Evolutionary conservation across 2,329 filamentous ascomycete genomes (phyloP).

Genomic region (Sodiomyces alkalinus): DNA sequence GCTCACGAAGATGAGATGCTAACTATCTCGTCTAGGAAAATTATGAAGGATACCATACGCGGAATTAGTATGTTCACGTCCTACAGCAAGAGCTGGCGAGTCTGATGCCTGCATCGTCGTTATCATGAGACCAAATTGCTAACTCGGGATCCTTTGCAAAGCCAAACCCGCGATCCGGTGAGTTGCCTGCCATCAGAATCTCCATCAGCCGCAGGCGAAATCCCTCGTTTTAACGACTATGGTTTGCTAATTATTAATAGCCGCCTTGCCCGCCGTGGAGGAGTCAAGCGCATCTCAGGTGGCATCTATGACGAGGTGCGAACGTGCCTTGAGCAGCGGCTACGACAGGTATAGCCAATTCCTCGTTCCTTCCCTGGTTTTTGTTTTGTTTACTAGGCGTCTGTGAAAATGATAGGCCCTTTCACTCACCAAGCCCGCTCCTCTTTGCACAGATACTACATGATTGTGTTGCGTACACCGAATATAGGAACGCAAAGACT

Average conservation of each 20-base stretch:
- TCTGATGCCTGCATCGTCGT: no score
- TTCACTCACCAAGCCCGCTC: no score
- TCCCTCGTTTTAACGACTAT: background rate
- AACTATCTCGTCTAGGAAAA: constrained; percentile 30
- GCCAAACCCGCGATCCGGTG: constrained; percentile 41
- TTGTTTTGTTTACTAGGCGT: no score
- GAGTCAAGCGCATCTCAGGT: constrained; percentile 57
- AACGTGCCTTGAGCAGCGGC: constrained; percentile 27
- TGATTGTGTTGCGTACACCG: constrained; percentile 32
- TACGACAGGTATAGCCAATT: constrained; percentile 28
- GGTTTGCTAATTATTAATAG: constrained; percentile 18
- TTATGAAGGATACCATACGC: constrained; percentile 28
- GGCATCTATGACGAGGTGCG: constrained; percentile 50
- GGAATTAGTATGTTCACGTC: constrained; percentile 33
- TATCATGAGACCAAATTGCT: no score
- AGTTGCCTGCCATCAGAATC: background rate
- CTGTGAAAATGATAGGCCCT: no score
- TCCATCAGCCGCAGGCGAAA: no score
- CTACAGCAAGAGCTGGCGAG: no score
- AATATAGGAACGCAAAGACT: constrained; percentile 43
- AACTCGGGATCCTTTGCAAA: no score
- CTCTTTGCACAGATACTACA: constrained; percentile 41
- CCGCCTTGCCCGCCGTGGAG: constrained; percentile 59
- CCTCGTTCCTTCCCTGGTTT: no score
- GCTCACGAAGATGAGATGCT: constrained; percentile 3